Percentiles rank a stretch among this genome's conserved stretches.
Evolutionary conservation across 139 green algal genomes (phyloP).

Genomic region (Tetradesmus obliquus): DNA sequence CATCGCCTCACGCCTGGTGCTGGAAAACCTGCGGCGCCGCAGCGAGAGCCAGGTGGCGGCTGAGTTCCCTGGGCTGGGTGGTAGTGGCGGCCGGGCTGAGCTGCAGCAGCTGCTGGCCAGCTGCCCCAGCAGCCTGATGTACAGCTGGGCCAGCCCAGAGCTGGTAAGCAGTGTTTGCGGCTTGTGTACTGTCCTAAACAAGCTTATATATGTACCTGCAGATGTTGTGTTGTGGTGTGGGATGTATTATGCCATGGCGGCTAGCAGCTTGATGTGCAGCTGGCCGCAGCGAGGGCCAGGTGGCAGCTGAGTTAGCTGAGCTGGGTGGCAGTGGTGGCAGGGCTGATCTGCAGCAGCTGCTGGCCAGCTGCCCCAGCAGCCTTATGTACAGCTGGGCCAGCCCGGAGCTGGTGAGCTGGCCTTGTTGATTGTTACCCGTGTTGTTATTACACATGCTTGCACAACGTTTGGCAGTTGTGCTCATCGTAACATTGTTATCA

Average conservation of each 20-base stretch:
- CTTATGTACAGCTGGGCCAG: conserved; percentile 46
- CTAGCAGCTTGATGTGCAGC: background rate
- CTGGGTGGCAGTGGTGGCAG: background rate
- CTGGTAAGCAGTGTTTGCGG: conserved; percentile 17
- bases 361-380: conserved; percentile 35
- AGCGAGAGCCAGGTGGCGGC: conserved; percentile 33
- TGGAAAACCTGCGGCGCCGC: conserved; percentile 65
- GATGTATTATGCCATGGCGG: background rate
- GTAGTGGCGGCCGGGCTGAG: background rate
- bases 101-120: conserved; percentile 31
- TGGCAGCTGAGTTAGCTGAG: conserved; percentile 32
- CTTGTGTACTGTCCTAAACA: too few relatives aligned
- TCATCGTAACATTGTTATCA: too few relatives aligned
- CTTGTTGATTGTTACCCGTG: too few relatives aligned
- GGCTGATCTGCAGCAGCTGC: conserved; percentile 17
- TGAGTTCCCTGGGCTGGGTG: conserved; percentile 28
- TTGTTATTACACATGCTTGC: too few relatives aligned
- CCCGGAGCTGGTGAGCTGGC: conserved; percentile 36
- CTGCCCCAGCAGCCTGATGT: conserved; percentile 43
- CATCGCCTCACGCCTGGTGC: conserved; percentile 55
- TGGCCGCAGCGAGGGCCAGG: conserved; percentile 16
- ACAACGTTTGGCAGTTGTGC: too few relatives aligned
- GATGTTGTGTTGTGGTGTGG: too few relatives aligned
- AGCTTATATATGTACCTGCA: too few relatives aligned
- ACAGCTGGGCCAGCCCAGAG: conserved; percentile 44